Conservation (phyloP, 306 rosid species). For the Ormosia emarginata region DNA sequence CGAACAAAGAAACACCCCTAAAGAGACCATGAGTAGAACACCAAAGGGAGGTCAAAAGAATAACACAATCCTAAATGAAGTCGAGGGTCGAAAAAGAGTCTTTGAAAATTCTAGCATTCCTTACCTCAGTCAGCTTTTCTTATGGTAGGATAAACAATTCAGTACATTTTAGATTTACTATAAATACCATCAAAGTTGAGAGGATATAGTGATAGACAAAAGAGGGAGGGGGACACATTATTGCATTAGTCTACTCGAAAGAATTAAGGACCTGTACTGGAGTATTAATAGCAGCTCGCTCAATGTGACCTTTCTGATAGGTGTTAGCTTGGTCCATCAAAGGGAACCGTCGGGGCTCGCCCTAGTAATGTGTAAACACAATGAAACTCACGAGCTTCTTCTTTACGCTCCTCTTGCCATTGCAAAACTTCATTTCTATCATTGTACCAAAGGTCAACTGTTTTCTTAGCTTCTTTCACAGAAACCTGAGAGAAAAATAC, state of each 20-base stretch:
- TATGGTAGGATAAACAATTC: background rate
- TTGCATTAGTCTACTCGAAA: constrained; percentile 12
- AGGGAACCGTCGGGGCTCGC: constrained; percentile 82
- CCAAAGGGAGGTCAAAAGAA: too few species aligned
- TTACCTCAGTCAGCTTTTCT: background rate
- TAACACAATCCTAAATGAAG: too few species aligned
- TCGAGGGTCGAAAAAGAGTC: too few species aligned
- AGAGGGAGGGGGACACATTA: background rate
- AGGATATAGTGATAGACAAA: background rate
- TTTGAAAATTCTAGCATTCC: too few species aligned
- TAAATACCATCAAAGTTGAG: background rate
- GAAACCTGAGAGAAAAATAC: constrained; percentile 59
- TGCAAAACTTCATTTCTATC: constrained; percentile 77
- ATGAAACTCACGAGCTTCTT: constrained; percentile 50
- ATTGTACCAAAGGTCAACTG: constrained; percentile 88
- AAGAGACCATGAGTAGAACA: too few species aligned
- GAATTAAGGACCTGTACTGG: constrained; percentile 78
- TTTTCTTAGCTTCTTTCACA: constrained; percentile 79
- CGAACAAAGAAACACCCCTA: too few species aligned
- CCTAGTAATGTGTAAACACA: constrained; percentile 82
- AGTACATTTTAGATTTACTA: background rate
- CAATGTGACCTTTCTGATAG: constrained; percentile 82
- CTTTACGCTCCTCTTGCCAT: constrained; percentile 81
- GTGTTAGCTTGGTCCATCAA: constrained; percentile 51
- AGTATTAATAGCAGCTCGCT: constrained; percentile 94